A percentile compares a stretch with the other conserved stretches of the same genome.
phyloP scores from a whole-genome alignment of 169 alveolate species.

The Cryptosporidium parvum region DNA sequence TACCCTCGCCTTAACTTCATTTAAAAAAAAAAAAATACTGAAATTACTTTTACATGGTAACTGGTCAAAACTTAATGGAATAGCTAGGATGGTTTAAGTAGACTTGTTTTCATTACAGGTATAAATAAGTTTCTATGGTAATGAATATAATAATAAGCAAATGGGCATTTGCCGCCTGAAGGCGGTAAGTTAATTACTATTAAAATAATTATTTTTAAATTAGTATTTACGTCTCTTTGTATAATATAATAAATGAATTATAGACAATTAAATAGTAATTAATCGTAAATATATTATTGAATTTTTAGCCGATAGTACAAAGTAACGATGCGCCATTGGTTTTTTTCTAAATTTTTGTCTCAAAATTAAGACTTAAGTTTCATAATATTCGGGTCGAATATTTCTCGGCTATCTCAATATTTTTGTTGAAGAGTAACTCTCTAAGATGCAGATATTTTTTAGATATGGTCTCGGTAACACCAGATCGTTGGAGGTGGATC shows the following conservation, averaged over 20 bases:
- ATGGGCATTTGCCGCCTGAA: slow-evolving; percentile 31
- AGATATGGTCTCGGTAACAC: slow-evolving; percentile 49
- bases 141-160: neutral
- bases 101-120: neutral
- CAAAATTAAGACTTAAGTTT: neutral
- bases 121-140: slow-evolving; percentile 6
- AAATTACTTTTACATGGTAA: neutral
- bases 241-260: neutral
- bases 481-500: slow-evolving; percentile 42
- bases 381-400: neutral
- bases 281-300: neutral
- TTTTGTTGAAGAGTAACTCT: neutral
- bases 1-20: neutral
- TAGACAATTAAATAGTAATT: slow-evolving; percentile 15
- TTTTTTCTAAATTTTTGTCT: slow-evolving; percentile 7
- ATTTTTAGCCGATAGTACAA: neutral
- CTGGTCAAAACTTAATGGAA: neutral
- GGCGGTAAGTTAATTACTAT: slow-evolving; percentile 35
- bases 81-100: neutral
- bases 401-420: neutral
- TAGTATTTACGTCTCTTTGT: slow-evolving; percentile 36
- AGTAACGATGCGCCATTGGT: neutral
- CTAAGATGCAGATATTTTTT: slow-evolving; percentile 62
- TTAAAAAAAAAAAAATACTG: neutral
- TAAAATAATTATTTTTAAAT: slow-evolving; percentile 9